Base-by-base conservation (phyloP, 2,329 filamentous ascomycete genomes). In the Cladorrhinum sp. region DNA sequence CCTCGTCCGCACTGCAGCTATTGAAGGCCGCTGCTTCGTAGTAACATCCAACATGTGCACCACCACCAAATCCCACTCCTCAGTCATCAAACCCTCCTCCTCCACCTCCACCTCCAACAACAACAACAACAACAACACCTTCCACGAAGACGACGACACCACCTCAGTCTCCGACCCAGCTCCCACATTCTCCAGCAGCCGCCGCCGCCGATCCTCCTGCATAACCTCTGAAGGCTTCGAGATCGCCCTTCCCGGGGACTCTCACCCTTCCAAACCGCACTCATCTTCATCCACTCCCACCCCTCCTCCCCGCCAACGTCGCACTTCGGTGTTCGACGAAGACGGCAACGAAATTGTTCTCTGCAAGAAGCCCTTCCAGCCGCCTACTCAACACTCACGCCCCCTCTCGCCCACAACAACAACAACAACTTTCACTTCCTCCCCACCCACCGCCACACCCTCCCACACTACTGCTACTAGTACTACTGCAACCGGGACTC, bases 11-110 rank as follows among this genome's bases (percentile, higher is more conserved):
- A 96, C 92, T 0, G 80, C 95, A 6, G 92, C 86, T 2, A 82
- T 85, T 57, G 94, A 98, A 74, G 90, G 92, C 0, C 82, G 93
- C 20, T 91, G 91, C 67, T 93, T 96, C 67, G 92, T 97, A 18
- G 77, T 97, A 2, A 92, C 86, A 70, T 87, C 90, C 50, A 96
- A 96, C 73, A 93, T 96, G 79, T 93, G 89, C 70, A 82, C 53
- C 21, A 23, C 53, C 20, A 10, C 59, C 1, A 10, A 55, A 14
- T 30, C 36, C 5, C 2, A 14, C 14, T n/a, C 59, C 7, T 18
- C 30, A 14, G 52, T 58, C 12, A 62, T 61, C 56, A 49, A 58
- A 20, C 48, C 60, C 33, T 5, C 42, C 16, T 46, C n/a, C n/a
- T 18, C n/a, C 7, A 20, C 42, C 7, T 20, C 42, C n/a, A 20